Conservation (phyloP, 2,329 filamentous ascomycete genomes). For the Trichoderma sp. region DNA sequence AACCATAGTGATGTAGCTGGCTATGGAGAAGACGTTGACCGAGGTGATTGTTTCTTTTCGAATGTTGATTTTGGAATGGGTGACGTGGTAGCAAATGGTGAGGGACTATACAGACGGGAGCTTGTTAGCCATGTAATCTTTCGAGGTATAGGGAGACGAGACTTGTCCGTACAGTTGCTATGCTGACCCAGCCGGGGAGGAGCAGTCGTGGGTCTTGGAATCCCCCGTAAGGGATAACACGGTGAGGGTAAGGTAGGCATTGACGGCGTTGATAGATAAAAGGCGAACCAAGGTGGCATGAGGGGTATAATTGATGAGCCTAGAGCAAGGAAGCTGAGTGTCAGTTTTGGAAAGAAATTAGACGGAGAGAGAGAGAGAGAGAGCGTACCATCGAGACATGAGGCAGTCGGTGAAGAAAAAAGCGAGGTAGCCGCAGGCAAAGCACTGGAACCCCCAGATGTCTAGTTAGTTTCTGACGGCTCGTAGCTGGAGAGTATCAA, state of each 20-base stretch:
- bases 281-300: slow-evolving; percentile 79
- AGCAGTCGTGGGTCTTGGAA: slow-evolving; percentile 70
- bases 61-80: slow-evolving; percentile 77
- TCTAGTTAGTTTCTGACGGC: not conserved
- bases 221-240: slow-evolving; percentile 70
- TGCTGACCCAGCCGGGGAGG: slow-evolving; percentile 75
- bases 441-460: slow-evolving; percentile 54
- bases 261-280: slow-evolving; percentile 71
- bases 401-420: slow-evolving; percentile 85
- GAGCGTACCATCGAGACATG: slow-evolving; percentile 73
- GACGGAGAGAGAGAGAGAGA: not conserved
- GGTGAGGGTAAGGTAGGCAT: slow-evolving; percentile 73
- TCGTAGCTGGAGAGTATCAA: not conserved
- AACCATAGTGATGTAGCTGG: slow-evolving; percentile 75
- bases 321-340: slow-evolving; percentile 33
- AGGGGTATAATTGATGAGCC: slow-evolving; percentile 83
- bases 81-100: slow-evolving; percentile 74
- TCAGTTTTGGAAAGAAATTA: not conserved
- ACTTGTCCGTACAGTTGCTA: slow-evolving; percentile 62
- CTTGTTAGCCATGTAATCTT: not conserved
- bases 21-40: slow-evolving; percentile 74
- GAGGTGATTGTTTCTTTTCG: slow-evolving; percentile 76
- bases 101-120: slow-evolving; percentile 53
- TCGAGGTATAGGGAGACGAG: not conserved
- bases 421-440: slow-evolving; percentile 73